Conservation (phyloP, 768 basidiomycete genomes). For the Neoboletus magnificus region DNA sequence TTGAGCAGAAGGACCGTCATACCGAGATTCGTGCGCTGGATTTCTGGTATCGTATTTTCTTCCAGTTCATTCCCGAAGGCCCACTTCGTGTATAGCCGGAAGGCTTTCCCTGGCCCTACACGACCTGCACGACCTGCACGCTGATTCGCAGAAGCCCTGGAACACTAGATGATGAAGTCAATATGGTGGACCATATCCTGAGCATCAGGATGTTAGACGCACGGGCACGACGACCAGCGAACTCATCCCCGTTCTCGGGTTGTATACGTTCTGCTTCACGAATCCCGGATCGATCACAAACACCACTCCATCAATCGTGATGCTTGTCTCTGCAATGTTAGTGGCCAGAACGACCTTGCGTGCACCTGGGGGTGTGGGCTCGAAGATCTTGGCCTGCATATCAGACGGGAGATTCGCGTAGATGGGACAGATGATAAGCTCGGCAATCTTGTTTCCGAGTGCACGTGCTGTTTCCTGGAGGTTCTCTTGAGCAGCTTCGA, state of each 20-base stretch:
- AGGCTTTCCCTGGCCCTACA: conserved; percentile 96
- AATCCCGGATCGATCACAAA: conserved; percentile 99
- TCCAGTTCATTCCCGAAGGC: conserved; percentile 95
- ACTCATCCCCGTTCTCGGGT: conserved; percentile 98
- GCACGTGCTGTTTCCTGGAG: conserved; percentile 93
- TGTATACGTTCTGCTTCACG: conserved; percentile 99
- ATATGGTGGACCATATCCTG: neutral
- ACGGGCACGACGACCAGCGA: conserved; percentile 94
- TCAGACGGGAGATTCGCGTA: conserved; percentile 99
- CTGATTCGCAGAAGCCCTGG: conserved; percentile 95
- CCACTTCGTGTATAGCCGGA: conserved; percentile 99
- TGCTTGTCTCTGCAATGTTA: conserved; percentile 99
- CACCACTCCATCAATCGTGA: conserved; percentile 98
- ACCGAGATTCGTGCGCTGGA: conserved; percentile 96
- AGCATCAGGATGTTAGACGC: conserved; percentile 31
- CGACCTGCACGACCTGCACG: conserved; percentile 96
- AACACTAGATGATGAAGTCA: conserved; percentile 56
- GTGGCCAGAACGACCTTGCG: conserved; percentile 98
- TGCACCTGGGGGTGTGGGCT: conserved; percentile 95
- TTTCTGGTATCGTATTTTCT: conserved; percentile 96
- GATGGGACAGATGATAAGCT: conserved; percentile 94
- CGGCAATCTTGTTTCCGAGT: conserved; percentile 92
- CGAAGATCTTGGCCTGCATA: conserved; percentile 99
- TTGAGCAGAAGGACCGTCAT: conserved; percentile 95
- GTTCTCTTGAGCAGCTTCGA: conserved; percentile 96